Evolutionary conservation across 441 rosid species (phyloP).

Genomic region (Flueggea neowawraea): DNA sequence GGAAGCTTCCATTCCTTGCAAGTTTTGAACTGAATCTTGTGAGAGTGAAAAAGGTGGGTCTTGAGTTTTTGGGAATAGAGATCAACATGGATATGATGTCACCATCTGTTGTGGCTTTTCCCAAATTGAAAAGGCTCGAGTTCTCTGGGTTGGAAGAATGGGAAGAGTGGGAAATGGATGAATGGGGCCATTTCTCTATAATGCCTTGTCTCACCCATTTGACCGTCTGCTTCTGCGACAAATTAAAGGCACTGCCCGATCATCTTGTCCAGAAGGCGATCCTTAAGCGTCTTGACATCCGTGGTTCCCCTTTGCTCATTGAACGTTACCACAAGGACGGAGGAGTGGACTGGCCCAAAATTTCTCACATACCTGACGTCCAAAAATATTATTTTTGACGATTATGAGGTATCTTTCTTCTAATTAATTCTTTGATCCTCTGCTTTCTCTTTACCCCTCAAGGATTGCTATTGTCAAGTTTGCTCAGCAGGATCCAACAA

Average conservation of each 20-base stretch:
- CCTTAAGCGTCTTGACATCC: neutral
- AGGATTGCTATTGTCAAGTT: too few relatives aligned
- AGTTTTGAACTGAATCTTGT: neutral
- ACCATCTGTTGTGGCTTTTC: slow-evolving; percentile 13
- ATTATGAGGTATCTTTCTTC: too few relatives aligned
- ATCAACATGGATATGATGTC: neutral
- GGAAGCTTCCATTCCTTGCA: slow-evolving; percentile 17
- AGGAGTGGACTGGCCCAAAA: too few relatives aligned
- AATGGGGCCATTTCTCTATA: neutral
- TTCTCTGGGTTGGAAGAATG: neutral
- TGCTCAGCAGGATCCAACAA: too few relatives aligned
- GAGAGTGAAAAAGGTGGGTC: slow-evolving; percentile 9
- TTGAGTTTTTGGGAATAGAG: slow-evolving; percentile 12
- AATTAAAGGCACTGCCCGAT: slow-evolving; percentile 6
- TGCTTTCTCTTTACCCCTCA: too few relatives aligned
- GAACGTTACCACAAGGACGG: too few relatives aligned
- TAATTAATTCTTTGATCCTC: too few relatives aligned
- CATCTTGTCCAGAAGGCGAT: neutral
- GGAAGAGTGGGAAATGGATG: slow-evolving; percentile 16
- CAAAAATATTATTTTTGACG: too few relatives aligned
- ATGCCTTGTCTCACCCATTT: slow-evolving; percentile 12
- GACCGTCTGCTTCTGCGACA: neutral
- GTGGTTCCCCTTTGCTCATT: too few relatives aligned
- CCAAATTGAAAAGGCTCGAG: slow-evolving; percentile 1
- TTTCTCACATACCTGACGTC: too few relatives aligned